Base-by-base conservation (phyloP, 257 asterid genomes). In the Solanum phureja region DNA sequence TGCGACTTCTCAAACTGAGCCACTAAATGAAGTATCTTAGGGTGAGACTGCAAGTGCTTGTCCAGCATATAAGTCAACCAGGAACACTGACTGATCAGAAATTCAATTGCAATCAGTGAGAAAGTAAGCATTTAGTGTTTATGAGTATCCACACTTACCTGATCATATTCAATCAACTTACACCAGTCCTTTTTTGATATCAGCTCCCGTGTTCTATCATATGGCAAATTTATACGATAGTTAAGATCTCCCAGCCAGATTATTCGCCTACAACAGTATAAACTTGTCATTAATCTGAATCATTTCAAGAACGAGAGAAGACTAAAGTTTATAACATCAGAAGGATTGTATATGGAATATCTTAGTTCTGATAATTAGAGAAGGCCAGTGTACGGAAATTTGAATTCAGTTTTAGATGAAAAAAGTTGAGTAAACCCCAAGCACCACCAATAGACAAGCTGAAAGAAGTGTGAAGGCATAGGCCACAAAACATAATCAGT, bases 211-310 rank as follows among this genome's bases (percentile, higher is more conserved):
- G 99, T 94, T 86, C 81, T 91, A 84, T 93, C 95, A 91, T 96
- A 95, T 21, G 99, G 86, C 90, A 97, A 88, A 91, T 93, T 96
- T 86, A 97, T 91, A 77, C 99, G 98, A 87, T 96, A 96, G 87
- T 97, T 97, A 69, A 97, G 94, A 91, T 97, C 99, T 34, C 99
- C 99, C 14, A 97, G 89, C 98, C 99, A 96, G 88, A 97, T 94
- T 81, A 96, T 91, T 92, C 96, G 94, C 98, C 99, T 97, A 94
- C 89, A 91, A 56, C 73, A 87, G 77, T 87, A 52, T 84, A 73
- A 76, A 74, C 49, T 52, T 14, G 11, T 29, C 58, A 38, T 81
- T 64, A 7, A 11, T 24, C 46, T 29, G 49, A 86, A 49, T 34
- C 16, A 34, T 40, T 38, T 77, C 10, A 12, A 38, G 38, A 84